Base-by-base conservation (phyloP, 305 asterid genomes). In the Ruellia speciosa region DNA sequence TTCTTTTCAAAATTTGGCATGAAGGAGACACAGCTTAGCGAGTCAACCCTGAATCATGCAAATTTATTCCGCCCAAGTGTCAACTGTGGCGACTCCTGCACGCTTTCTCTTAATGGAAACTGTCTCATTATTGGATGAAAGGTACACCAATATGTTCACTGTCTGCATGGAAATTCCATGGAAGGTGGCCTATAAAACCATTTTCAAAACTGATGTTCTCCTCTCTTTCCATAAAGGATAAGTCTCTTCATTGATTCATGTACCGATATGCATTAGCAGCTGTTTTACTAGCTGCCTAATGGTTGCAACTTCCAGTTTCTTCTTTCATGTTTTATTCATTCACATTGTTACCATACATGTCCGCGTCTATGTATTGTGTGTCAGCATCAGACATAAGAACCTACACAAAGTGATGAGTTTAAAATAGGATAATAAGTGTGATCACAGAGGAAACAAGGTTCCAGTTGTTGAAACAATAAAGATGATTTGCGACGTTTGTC, bases 41-140 rank as follows among this genome's bases (percentile, higher is more conserved):
- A 58, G 49, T 53, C 70, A n/a, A 62, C 75, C 16, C 19, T 70
- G 24, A 49, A 24, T 40, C 81, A 73, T 15, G 79, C 72, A 15
- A 64, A 59, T 10, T 56, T 77, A 68, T 61, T 75, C 3, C 62
- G 67, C 3, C 33, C 70, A n/a, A 50, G 66, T 16, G 75, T 73
- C 20, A 34, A 63, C 0, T 65, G 67, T 51, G 67, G 71, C 9
- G 64, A 56, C 45, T 70, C 78, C n/a, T 82, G 84, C 73, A 72
- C 47, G 8, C 48, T 82, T 13, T 64, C 54, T 13, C 35, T n/a
- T 13, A 62, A 63, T 5, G 81, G 84, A 0, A 72, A 73, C 18
- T 64, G 73, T 5, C 52, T 80, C 18, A 52, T 70, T 9, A 12
- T 43, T 43, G 49, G 49, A 6, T 43, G 49, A 43, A 43, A 43